Evolutionary conservation across 2,329 filamentous ascomycete species (phyloP).

Genomic region (Corinectria fuckeliana): DNA sequence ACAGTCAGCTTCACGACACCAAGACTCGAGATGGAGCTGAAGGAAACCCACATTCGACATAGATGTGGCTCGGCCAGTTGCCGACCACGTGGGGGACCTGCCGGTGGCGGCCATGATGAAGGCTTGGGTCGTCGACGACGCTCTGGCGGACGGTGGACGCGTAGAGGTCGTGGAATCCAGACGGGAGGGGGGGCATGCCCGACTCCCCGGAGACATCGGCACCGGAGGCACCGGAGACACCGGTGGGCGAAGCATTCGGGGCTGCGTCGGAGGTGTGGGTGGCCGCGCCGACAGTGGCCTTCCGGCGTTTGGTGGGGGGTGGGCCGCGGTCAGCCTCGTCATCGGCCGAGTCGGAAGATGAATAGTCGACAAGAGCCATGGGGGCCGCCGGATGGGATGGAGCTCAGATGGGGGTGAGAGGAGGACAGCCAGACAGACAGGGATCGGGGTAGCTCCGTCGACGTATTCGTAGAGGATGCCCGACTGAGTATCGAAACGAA

Average conservation of each 20-base stretch:
- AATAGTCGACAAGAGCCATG: slow-evolving; percentile 72
- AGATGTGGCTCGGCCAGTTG: slow-evolving; percentile 92
- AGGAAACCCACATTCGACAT: slow-evolving; percentile 81
- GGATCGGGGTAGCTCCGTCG: not conserved
- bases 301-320: slow-evolving; percentile 48
- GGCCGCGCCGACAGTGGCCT: slow-evolving; percentile 30
- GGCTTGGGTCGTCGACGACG: slow-evolving; percentile 78
- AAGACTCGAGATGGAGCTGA: not conserved
- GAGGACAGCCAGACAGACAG: not conserved
- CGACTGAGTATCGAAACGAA: not conserved
- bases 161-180: slow-evolving; percentile 88
- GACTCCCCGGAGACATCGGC: slow-evolving; percentile 20
- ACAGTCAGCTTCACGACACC: slow-evolving; percentile 1
- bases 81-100: slow-evolving; percentile 84
- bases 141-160: slow-evolving; percentile 79
- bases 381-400: not conserved
- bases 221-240: not conserved
- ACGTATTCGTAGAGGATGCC: not conserved
- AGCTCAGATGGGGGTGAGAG: not conserved
- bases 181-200: slow-evolving; percentile 74
- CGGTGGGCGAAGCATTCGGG: not conserved
- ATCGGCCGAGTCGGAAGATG: slow-evolving; percentile 35
- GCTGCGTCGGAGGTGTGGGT: slow-evolving; percentile 25
- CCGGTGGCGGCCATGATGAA: slow-evolving; percentile 86
- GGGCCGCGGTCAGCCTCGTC: slow-evolving; percentile 31